Conservation (phyloP, 2,329 filamentous ascomycete species). For the Diaporthe ampelina region DNA sequence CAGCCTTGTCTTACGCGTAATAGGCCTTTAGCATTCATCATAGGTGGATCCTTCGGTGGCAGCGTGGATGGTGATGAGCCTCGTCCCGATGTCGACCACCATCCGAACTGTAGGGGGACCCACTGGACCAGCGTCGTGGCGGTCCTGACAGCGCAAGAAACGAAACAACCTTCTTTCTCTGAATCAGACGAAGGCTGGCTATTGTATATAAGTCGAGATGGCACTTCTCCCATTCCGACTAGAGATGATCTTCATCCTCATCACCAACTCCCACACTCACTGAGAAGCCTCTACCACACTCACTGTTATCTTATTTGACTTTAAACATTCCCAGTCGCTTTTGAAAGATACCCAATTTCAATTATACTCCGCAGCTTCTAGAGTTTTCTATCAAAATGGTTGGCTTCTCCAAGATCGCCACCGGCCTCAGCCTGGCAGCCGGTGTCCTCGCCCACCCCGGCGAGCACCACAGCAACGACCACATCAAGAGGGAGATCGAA, state of each 20-base stretch:
- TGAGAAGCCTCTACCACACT: constrained; percentile 1
- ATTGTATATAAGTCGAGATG: constrained; percentile 21
- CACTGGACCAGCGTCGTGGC: constrained; percentile 5
- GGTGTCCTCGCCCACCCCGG: constrained; percentile 51
- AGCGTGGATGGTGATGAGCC: constrained; percentile 8
- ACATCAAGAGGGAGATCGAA: constrained; percentile 52
- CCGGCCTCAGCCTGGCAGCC: constrained; percentile 42
- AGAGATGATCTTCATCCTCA: constrained; percentile 6
- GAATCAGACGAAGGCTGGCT: not conserved
- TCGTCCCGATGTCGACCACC: constrained; percentile 8
- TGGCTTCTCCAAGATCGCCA: constrained; percentile 34
- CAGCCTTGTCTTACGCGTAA: constrained; percentile 31
- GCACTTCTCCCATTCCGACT: not conserved
- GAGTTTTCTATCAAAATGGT: constrained; percentile 32
- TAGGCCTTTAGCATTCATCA: not conserved
- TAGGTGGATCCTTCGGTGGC: constrained; percentile 23
- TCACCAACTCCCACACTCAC: constrained; percentile 23
- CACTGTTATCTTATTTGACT: not conserved
- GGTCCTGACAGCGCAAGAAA: not conserved
- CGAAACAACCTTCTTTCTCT: constrained; percentile 5
- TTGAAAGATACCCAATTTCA: not conserved
- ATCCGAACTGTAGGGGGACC: not conserved
- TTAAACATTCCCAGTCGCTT: not conserved
- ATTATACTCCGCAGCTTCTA: not conserved
- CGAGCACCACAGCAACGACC: constrained; percentile 47